Evolutionary conservation across 768 basidiomycete species (phyloP), one percentile per base, ranked within the genome.

Genomic region (Ramaria rubella): DNA sequence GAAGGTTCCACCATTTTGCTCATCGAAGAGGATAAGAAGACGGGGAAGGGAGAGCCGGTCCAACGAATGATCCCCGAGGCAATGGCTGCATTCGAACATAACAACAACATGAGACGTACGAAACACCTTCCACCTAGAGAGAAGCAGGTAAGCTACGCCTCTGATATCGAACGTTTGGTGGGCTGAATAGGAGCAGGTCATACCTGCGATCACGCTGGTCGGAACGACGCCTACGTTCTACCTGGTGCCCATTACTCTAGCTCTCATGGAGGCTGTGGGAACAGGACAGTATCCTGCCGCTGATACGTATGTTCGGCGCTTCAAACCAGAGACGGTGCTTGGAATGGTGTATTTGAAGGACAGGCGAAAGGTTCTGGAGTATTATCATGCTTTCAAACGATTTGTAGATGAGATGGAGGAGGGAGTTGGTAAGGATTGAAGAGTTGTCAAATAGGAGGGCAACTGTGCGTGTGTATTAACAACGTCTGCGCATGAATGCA

Each of bases 11-110:
- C 33, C 36, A 52, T 66, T 17, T 58, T 69, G 7, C 60, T 70
- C 45, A 64, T 71, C 21, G 58, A 68, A 44, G 53, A 64, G 19
- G 52, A 62, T 43, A 66, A 69, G 33, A 65, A 65, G 56, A 64
- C 55, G 1, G n/a, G n/a, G 11, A 11, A 11, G 36, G n/a, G 11
- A n/a, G 11, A 68, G 50, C 64, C 69, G n/a, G 67, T 67, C 50
- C 51, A 67, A 4, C 65, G 64, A 55, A 57, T 69, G 48, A 66
- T 70, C 34, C 67, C 69, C 7, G 59, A 60, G 44, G 70, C 69
- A n/a, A 68, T 71, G 46, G 69, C 70, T 4, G 54, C 69, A 19
- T 69, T 66, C 59, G 60, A 62, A 48, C 34, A 49, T 48, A 71
- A 70, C 58, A 69, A 68, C 49, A 19, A 48, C n/a, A 57, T 15